phyloP scores from a whole-genome alignment of 495 filamentous ascomycete genomes.

The Penicillium cosmopolitanum region DNA sequence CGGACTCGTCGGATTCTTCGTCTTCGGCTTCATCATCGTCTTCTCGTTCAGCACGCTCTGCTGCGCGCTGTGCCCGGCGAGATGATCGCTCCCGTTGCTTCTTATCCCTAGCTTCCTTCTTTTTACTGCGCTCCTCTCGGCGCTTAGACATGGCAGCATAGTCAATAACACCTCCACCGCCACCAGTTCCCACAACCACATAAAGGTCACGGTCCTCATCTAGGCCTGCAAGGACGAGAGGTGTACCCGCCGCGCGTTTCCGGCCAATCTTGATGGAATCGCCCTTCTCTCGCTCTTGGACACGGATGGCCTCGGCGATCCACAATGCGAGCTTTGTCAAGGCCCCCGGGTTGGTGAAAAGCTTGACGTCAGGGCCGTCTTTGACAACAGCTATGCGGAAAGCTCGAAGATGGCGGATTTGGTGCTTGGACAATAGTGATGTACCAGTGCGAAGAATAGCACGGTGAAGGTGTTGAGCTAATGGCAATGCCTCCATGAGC shows the following conservation, averaged over 20 bases:
- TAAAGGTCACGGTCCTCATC: conserved; percentile 90
- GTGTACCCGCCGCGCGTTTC: conserved; percentile 62
- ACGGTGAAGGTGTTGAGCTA: conserved; percentile 84
- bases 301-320: conserved; percentile 90
- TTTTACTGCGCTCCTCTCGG: conserved; percentile 64
- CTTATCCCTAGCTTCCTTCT: conserved; percentile 59
- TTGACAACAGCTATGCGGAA: conserved; percentile 97
- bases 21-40: conserved; percentile 61
- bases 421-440: conserved; percentile 85
- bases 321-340: conserved; percentile 91
- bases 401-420: conserved; percentile 86
- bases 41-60: conserved; percentile 51
- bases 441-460: conserved; percentile 95
- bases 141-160: conserved; percentile 65
- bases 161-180: conserved; percentile 65
- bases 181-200: conserved; percentile 86
- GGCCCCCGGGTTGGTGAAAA: conserved; percentile 91
- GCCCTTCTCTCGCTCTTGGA: conserved; percentile 80
- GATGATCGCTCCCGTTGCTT: conserved; percentile 66
- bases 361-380: conserved; percentile 83
- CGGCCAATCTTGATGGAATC: conserved; percentile 68
- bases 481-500: conserved; percentile 73
- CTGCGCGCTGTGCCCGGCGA: conserved; percentile 52
- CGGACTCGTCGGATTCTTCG: conserved; percentile 65
- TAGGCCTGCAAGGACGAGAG: conserved; percentile 85